Base-by-base conservation (phyloP, 2,329 filamentous ascomycete species). In the Plectosphaerella sp. region DNA sequence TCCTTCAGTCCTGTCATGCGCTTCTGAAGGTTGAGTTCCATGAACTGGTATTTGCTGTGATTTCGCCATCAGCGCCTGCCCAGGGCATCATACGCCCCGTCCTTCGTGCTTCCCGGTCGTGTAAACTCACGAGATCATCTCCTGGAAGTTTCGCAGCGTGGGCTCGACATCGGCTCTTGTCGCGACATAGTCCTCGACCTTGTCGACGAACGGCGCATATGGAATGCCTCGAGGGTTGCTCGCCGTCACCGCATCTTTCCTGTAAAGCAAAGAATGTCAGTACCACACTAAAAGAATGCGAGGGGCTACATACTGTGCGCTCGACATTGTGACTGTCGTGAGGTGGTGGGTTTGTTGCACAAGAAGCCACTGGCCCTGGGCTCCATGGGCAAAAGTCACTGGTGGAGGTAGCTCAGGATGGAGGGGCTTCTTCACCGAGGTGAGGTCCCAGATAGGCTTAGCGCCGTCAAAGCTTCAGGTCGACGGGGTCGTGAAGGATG, bases 21-120 rank as follows among this genome's bases (percentile, higher is more conserved):
- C 57, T 91, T 82, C 69, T 96, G 88, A 54, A 94, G 89, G 71
- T 96, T 97, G 67, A 88, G 78, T 74, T 97, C 91, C 94, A 99
- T 99, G 74, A 97, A 99, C 71, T 97, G 94, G 76, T 99, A 99
- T 80, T 99, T 99, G 62, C 91, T 96, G 67, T 68, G 5, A 5
- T 22, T 22, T 66, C 71, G 58, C 15, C 37, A 39, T 39, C 37
- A 39, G 28, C 28, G 28, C 28, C 28, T 12, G 28, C 28, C 28
- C 11, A 5, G 3, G 28, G 4, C 11, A n/a, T n/a, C 37, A 14
- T 39, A 7, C 7, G 14, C 37, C 14, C 16, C 15, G 37, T 14
- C 5, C 3, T n/a, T 39, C 15, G 9, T 39, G 28, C 8, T 3
- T 39, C n/a, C 37, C 37, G 37, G 37, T 14, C 37, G 10, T 7